Conservation (phyloP, 495 filamentous ascomycete genomes). For the Talaromyces liani region DNA sequence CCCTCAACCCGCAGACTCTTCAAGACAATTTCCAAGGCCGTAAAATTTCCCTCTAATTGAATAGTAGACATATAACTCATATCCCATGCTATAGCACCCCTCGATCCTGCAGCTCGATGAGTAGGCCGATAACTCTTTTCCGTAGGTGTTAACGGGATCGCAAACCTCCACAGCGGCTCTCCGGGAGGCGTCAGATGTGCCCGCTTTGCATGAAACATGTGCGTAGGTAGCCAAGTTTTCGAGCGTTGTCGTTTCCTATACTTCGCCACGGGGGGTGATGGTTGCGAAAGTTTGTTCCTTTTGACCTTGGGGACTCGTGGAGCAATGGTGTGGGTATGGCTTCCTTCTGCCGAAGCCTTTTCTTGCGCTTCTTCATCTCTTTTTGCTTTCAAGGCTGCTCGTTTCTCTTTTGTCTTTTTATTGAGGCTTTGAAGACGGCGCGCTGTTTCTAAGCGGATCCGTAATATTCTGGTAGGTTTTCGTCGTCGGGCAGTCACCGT, state of each 20-base stretch:
- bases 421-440: slow-evolving; percentile 63
- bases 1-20: slow-evolving; percentile 50
- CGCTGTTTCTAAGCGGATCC: slow-evolving; percentile 76
- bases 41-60: slow-evolving; percentile 59
- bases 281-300: slow-evolving; percentile 59
- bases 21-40: slow-evolving; percentile 57
- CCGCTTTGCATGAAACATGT: slow-evolving; percentile 88
- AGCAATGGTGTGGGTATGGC: slow-evolving; percentile 32
- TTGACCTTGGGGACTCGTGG: slow-evolving; percentile 60
- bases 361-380: slow-evolving; percentile 24
- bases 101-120: slow-evolving; percentile 67
- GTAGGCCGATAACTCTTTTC: slow-evolving; percentile 85
- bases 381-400: slow-evolving; percentile 26
- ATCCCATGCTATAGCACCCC: slow-evolving; percentile 77
- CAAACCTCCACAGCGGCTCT: slow-evolving; percentile 82
- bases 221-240: slow-evolving; percentile 94
- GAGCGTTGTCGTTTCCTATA: slow-evolving; percentile 78
- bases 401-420: slow-evolving; percentile 44
- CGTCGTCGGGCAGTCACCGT: slow-evolving; percentile 65
- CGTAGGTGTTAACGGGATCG: slow-evolving; percentile 73
- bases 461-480: slow-evolving; percentile 60
- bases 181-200: slow-evolving; percentile 76
- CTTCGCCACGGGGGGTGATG: slow-evolving; percentile 57
- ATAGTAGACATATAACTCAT: slow-evolving; percentile 92
- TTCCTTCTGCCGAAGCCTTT: slow-evolving; percentile 22